phyloP scores from a whole-genome alignment of 129 eudicot species.

The Erigeron canadensis region DNA sequence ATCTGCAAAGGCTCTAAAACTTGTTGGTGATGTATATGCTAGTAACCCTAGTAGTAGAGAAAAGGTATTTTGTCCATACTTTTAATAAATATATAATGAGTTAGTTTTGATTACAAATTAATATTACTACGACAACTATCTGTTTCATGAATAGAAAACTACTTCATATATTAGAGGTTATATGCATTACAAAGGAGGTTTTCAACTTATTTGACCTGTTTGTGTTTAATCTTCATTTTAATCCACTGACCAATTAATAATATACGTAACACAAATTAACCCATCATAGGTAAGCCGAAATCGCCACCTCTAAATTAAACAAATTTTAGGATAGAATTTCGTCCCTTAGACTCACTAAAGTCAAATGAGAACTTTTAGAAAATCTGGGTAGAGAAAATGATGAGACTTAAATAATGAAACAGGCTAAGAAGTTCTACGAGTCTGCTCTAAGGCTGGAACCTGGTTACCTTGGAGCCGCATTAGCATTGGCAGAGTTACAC shows the following conservation, averaged over 20 bases:
- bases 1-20: slow-evolving; percentile 89
- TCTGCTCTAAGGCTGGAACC: slow-evolving; percentile 97
- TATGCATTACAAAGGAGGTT: neutral
- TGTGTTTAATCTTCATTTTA: neutral
- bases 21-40: slow-evolving; percentile 97
- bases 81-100: too few relatives aligned
- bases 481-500: slow-evolving; percentile 93
- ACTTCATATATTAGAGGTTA: neutral
- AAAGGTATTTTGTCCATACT: slow-evolving; percentile 42
- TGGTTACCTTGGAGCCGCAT: slow-evolving; percentile 95
- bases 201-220: neutral
- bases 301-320: neutral
- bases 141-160: too few relatives aligned
- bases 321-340: neutral
- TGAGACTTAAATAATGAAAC: slow-evolving; percentile 20
- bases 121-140: neutral
- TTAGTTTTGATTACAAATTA: neutral
- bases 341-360: neutral
- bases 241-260: neutral
- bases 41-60: slow-evolving; percentile 84
- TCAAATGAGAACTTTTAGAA: slow-evolving; percentile 13
- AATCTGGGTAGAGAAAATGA: neutral
- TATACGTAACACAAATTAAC: neutral
- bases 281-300: neutral
- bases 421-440: slow-evolving; percentile 97